A percentile compares a stretch with the other conserved stretches of the same genome.
phyloP scores from a whole-genome alignment of 2,329 filamentous ascomycete genomes.

The Alternaria burnsii region DNA sequence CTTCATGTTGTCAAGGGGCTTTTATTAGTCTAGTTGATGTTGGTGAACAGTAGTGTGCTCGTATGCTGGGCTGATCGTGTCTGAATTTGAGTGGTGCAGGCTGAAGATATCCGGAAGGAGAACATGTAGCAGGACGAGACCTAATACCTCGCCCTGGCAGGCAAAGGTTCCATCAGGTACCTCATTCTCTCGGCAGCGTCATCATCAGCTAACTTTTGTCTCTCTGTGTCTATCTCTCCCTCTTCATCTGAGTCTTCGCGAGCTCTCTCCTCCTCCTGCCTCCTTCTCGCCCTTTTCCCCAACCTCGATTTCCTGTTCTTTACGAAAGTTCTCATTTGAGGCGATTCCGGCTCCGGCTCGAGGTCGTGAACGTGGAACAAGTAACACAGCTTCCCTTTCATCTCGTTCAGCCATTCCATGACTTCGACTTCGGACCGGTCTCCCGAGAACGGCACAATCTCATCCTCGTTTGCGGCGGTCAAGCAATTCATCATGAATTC shows the following conservation, averaged over 20 bases:
- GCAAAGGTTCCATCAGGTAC: neutral
- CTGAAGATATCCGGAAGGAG: neutral
- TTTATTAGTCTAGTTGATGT: too few relatives aligned
- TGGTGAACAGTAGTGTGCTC: too few relatives aligned
- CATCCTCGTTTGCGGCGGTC: neutral
- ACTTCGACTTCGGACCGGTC: neutral
- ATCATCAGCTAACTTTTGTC: neutral
- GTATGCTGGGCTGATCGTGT: too few relatives aligned
- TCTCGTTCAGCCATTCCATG: neutral
- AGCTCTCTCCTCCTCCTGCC: neutral
- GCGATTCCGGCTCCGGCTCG: neutral
- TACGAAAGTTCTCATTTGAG: neutral
- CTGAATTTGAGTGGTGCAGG: neutral
- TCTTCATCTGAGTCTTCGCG: neutral
- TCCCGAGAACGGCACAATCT: neutral
- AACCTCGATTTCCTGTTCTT: too few relatives aligned
- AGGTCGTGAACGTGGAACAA: neutral
- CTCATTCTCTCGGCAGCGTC: neutral
- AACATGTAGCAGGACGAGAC: too few relatives aligned
- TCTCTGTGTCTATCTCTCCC: neutral
- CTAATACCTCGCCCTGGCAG: constrained; percentile 1
- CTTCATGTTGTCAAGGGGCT: too few relatives aligned
- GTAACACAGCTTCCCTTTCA: neutral
- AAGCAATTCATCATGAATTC: neutral
- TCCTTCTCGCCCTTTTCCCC: neutral